Percentiles rank a stretch among this genome's conserved stretches.
Conservation (phyloP, 768 basidiomycete species). For the Baorangia bicolor region DNA sequence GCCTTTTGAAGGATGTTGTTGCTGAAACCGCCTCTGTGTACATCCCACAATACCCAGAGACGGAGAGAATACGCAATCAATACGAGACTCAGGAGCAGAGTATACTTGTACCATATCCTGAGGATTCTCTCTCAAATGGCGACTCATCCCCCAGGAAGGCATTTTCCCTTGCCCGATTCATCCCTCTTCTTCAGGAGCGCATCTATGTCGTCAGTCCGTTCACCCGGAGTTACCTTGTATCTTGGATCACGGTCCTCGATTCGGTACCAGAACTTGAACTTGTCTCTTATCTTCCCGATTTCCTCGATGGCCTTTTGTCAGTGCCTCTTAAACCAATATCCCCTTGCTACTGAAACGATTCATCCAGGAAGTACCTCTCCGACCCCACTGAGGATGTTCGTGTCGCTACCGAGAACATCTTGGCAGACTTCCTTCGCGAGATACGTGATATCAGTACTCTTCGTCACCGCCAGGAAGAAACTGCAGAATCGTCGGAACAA, state of each 20-base stretch:
- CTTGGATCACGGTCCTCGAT: conserved; percentile 94
- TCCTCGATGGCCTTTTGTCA: conserved; percentile 90
- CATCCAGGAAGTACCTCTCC: conserved; percentile 82
- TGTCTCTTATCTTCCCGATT: conserved; percentile 91
- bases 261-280: conserved; percentile 96
- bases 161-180: conserved; percentile 92
- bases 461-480: conserved; percentile 61
- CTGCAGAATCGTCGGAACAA: conserved; percentile 39
- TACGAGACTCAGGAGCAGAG: conserved; percentile 45
- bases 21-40: conserved; percentile 95
- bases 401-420: conserved; percentile 83
- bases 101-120: conserved; percentile 66
- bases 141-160: conserved; percentile 58
- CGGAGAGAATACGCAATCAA: conserved; percentile 57
- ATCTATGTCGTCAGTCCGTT: conserved; percentile 96
- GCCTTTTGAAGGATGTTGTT: conserved; percentile 97
- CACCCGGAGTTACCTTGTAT: conserved; percentile 93
- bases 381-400: conserved; percentile 94
- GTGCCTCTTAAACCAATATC: conserved; percentile 29
- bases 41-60: conserved; percentile 83
- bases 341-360: conserved; percentile 4
- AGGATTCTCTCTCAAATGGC: conserved; percentile 35
- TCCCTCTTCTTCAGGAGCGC: conserved; percentile 88
- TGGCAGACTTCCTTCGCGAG: conserved; percentile 89
- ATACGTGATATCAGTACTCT: conserved; percentile 83